A percentile compares a stretch with the other conserved stretches of the same genome.
Evolutionary conservation across 768 basidiomycete species (phyloP).

Genomic region (Dictyophora rubrovolvata): DNA sequence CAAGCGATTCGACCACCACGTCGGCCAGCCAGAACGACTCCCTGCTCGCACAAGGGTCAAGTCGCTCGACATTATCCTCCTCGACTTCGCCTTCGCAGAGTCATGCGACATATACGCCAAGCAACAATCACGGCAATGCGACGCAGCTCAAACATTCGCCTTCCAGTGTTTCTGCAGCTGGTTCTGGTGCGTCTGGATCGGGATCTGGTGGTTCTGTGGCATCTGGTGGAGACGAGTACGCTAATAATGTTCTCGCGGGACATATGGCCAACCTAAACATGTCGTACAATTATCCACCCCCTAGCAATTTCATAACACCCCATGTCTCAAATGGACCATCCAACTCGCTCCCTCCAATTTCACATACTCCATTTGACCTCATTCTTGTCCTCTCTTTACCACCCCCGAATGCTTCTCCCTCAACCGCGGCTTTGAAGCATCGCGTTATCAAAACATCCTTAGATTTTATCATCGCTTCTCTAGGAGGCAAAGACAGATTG

Average conservation of each 20-base stretch:
- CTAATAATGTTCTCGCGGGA: background rate
- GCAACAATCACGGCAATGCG: background rate
- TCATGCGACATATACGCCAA: background rate
- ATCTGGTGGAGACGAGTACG: background rate
- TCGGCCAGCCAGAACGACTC: slow-evolving; percentile 47
- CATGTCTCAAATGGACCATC: slow-evolving; percentile 66
- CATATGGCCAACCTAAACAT: background rate
- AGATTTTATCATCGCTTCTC: slow-evolving; percentile 71
- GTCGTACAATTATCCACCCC: background rate
- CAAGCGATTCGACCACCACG: slow-evolving; percentile 51
- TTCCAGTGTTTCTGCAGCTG: background rate
- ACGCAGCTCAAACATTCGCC: background rate
- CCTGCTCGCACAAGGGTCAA: slow-evolving; percentile 50
- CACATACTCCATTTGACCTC: slow-evolving; percentile 84
- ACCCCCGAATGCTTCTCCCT: slow-evolving; percentile 54
- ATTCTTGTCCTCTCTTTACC: slow-evolving; percentile 88
- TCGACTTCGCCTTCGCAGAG: slow-evolving; percentile 45
- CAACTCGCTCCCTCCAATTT: slow-evolving; percentile 70
- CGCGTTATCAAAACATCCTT: slow-evolving; percentile 84
- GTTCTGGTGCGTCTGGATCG: background rate
- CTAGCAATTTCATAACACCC: slow-evolving; percentile 32
- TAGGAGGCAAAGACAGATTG: slow-evolving; percentile 71
- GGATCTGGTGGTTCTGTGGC: background rate
- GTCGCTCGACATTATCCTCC: slow-evolving; percentile 63
- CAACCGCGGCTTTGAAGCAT: slow-evolving; percentile 76